Base-by-base conservation (phyloP, 2,329 filamentous ascomycete genomes). In the Lachnellula arida region DNA sequence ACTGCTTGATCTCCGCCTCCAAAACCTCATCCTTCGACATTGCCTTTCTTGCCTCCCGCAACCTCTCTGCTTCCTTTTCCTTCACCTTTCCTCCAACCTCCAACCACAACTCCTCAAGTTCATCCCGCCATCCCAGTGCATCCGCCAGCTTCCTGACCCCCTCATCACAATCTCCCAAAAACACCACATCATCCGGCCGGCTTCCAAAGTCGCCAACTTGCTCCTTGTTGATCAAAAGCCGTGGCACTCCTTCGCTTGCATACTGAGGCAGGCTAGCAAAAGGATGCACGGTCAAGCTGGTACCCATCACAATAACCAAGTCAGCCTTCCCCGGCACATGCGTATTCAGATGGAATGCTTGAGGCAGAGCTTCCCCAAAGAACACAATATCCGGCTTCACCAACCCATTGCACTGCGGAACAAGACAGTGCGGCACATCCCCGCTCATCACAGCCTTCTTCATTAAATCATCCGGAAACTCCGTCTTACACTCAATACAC, bases 141-240 rank as follows among this genome's bases (percentile, higher is more conserved):
- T 87, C 79, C 1, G 93, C 92, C 37, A 99, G 77, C 69, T 82
- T 85, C 53, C 88, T 80, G 1, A 97, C 87, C 0, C 91, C 91
- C 0, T 78, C 77, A 70, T 99, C 93, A 70, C 92, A 97, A 64
- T 91, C 85, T 1, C 88, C 91, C 2, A 97, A 76, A 39, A 90
- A 72, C 5, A 96, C 68, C 0, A 99, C 92, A 72, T 99, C 94
- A 67, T 99, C 92, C 0, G 86, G 70, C 25, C 90, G 77, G 7
- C 79, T 80, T 0, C 94, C 94, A 37, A 99, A 70, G 19, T 82
- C 82, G 0, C 94, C 93, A 0, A 96, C 94, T 37, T 76, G 76
- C 71, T 97, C 89, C 73, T 87, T 80, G 70, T 99, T 99, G 71
- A 99, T 89, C 19, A 99, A 77, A 2, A 99, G 75, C 9, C 94